A percentile compares a stretch with the other conserved stretches of the same genome.
These are phyloP conservation scores for Moringa oleifera DNA, from an alignment of 345 rosid species.

Conservation along the genomic window DNA sequence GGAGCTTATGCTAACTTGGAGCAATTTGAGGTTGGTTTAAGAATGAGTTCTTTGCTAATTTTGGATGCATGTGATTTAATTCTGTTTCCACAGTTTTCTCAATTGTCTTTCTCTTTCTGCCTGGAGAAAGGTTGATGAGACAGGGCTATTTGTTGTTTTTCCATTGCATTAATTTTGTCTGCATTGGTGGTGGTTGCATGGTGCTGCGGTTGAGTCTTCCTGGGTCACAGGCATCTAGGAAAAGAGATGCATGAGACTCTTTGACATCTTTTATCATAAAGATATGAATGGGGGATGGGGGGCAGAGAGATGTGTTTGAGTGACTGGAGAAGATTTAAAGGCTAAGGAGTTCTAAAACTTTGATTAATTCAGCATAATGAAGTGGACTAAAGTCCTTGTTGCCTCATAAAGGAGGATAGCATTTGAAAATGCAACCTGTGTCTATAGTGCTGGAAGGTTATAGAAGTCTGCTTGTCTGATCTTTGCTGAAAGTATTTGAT, in stretches of 20 bases:
- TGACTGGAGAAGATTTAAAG: not conserved
- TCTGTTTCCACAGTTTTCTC: not conserved
- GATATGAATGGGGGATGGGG: too few species aligned
- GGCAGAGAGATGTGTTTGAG: not conserved
- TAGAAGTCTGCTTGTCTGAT: conserved; percentile 1
- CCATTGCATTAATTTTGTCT: not conserved
- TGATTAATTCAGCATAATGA: not conserved
- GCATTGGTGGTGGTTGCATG: not conserved
- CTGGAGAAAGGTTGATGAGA: not conserved
- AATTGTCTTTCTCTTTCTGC: not conserved
- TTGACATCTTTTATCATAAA: too few species aligned
- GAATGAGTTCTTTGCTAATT: not conserved
- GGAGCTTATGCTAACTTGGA: conserved; percentile 71
- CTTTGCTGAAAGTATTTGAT: conserved; percentile 9
- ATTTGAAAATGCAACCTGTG: not conserved
- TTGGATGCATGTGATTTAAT: not conserved
- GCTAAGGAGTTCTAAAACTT: not conserved
- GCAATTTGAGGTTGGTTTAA: conserved; percentile 69
- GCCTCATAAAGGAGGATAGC: not conserved
- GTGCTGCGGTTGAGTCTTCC: not conserved
- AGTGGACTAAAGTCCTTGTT: not conserved
- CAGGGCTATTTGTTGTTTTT: not conserved
- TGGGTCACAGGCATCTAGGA: not conserved
- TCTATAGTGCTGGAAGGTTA: conserved; percentile 1
- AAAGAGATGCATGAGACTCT: not conserved